Percentiles rank a stretch among this genome's conserved stretches.
Conservation (phyloP, 331 rosid genomes). For the Malus hybrid region DNA sequence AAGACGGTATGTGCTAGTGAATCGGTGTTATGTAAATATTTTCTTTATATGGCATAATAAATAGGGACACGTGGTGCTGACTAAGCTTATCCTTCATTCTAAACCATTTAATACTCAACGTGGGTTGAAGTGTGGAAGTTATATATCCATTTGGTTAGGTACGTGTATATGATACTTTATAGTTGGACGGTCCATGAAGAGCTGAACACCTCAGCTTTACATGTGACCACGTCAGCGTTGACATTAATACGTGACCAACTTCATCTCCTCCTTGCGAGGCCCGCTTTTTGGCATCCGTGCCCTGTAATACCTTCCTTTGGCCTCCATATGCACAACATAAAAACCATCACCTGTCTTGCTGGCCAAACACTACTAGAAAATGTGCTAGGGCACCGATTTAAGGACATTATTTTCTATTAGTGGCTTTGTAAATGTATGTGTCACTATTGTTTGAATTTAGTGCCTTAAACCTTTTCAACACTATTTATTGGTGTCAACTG, state of each 20-base stretch:
- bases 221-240: conserved; percentile 27
- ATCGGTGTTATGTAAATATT: too few relatives aligned
- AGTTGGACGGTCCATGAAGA: neutral
- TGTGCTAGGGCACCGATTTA: too few relatives aligned
- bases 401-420: too few relatives aligned
- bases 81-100: neutral
- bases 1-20: too few relatives aligned
- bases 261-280: neutral
- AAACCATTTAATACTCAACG: neutral
- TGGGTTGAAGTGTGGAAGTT: neutral
- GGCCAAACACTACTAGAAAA: neutral
- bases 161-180: neutral
- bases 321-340: neutral
- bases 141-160: neutral
- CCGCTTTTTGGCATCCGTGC: neutral
- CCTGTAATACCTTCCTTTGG: neutral
- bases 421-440: too few relatives aligned
- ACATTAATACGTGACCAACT: neutral
- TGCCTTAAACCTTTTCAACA: too few relatives aligned
- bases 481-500: too few relatives aligned
- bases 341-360: neutral
- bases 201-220: conserved; percentile 6
- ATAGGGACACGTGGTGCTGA: conserved; percentile 3
- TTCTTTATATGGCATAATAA: neutral
- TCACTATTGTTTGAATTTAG: too few relatives aligned